Evolutionary conservation across 129 eudicot genomes (phyloP), one percentile per base, ranked within the genome.

Genomic region (Solidago caesia): DNA sequence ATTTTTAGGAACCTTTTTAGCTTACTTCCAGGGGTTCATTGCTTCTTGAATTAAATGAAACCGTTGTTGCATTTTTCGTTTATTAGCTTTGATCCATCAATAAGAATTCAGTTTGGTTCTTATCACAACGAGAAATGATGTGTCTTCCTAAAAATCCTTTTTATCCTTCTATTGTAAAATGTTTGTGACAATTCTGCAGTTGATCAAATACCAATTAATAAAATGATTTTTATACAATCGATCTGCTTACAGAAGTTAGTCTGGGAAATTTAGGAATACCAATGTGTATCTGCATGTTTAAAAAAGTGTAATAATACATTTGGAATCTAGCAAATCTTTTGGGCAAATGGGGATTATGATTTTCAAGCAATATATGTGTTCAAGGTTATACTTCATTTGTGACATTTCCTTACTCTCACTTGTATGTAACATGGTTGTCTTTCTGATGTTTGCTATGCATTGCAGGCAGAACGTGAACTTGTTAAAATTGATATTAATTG

Each of bases 401-500:
- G 47, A 63, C 46, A 39, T 63, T 63, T 63, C 68, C 9, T 13
- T 8, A 39, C 2, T 10, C 44, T 13, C 48, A 1, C 25, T 29
- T 56, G 68, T 61, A 68, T 73, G 53, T 14, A 52, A 68, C 26
- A 75, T 74, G 25, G 25, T 57, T 46, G 43, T 29, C 33, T 68
- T 29, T 41, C 42, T 64, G 60, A 45, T 14, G 12, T 13, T 70
- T 64, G 63, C 49, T 39, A 64, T 59, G 55, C 53, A 42, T 16
- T 82, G 68, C 94, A 95, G 99, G 92, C 77, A 64, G 97, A 95
- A 83, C 84, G 83, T 77, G 96, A 88, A 84, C 72, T 95, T 66
- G 88, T 82, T 33, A 95, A 89, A 84, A 85, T 95, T 82, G 96
- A 95, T 77, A 87, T 95, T 79, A 82, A 89, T 64, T 91, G 97